These are phyloP conservation scores for Globisporangium paddicum DNA, from an alignment of 352 stramenopile species.

Conservation along the genomic window DNA sequence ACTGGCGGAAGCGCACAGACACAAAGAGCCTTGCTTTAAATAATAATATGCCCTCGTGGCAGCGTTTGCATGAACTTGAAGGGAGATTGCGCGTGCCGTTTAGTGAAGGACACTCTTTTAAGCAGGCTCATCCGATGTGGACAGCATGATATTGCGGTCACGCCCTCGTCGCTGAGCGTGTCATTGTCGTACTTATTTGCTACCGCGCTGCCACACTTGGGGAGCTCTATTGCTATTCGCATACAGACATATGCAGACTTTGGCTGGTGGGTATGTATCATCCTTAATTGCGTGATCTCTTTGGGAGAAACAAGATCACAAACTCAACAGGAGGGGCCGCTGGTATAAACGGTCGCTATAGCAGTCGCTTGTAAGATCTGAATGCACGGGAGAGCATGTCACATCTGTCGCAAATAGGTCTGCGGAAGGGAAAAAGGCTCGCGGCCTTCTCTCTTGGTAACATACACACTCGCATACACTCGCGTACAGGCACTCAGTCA, in stretches of 20 bases:
- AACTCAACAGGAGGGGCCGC: conserved; percentile 82
- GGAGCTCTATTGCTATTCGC: no score
- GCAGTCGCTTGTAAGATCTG: conserved; percentile 85
- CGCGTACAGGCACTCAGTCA: no score
- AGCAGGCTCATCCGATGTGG: no score
- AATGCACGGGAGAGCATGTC: conserved; percentile 43
- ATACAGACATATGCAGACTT: neutral
- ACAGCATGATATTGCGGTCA: no score
- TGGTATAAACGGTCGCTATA: conserved; percentile 84
- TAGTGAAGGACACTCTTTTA: no score
- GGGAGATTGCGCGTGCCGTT: no score
- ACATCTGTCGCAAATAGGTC: conserved; percentile 86
- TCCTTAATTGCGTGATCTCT: conserved; percentile 79
- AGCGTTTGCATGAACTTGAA: no score
- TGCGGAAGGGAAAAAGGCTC: conserved; percentile 35
- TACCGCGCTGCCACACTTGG: no score
- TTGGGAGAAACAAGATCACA: conserved; percentile 59
- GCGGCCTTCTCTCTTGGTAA: neutral
- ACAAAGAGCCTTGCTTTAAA: neutral
- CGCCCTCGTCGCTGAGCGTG: no score
- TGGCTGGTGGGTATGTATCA: conserved; percentile 34
- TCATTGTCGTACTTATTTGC: no score
- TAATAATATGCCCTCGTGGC: conserved; percentile 1
- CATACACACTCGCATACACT: conserved; percentile 1
- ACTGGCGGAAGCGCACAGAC: neutral